A percentile compares a stretch with the other conserved stretches of the same genome.
Evolutionary conservation across 169 alveolate genomes (phyloP).

Genomic region (Babesia bigemina): DNA sequence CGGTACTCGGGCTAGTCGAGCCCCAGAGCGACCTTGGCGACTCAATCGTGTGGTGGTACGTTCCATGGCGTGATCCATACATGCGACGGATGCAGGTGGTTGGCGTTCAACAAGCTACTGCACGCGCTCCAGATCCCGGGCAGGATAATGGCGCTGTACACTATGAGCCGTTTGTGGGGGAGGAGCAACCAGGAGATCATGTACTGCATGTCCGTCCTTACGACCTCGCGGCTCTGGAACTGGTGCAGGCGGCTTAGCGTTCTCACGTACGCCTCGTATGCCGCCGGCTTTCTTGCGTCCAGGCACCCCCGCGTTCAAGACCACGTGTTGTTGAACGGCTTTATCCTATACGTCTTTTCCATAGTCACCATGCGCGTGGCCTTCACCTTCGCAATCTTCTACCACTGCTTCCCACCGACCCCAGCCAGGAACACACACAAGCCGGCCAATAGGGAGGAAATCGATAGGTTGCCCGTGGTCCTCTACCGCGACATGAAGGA

Average conservation of each 20-base stretch:
- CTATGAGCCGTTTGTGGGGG: constrained; percentile 1
- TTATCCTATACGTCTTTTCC: constrained; percentile 37
- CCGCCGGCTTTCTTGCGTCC: constrained; percentile 49
- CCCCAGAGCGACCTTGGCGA: constrained; percentile 5
- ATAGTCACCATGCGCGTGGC: constrained; percentile 30
- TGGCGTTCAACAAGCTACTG: constrained; percentile 39
- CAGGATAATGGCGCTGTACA: constrained; percentile 15
- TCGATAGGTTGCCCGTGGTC: constrained; percentile 42
- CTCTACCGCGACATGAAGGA: constrained; percentile 44
- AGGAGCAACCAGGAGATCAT: constrained; percentile 50
- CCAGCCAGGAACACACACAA: constrained; percentile 17
- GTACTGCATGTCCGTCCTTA: constrained; percentile 65
- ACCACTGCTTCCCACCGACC: constrained; percentile 47
- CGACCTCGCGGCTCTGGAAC: constrained; percentile 73
- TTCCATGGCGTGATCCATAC: background rate
- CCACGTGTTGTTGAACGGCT: constrained; percentile 24
- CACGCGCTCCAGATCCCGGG: constrained; percentile 35
- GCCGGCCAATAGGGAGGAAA: constrained; percentile 44
- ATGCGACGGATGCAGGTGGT: constrained; percentile 43
- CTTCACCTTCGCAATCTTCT: constrained; percentile 39
- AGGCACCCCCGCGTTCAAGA: constrained; percentile 22
- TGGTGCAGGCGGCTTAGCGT: constrained; percentile 68
- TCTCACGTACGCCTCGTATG: constrained; percentile 74
- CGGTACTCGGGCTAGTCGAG: background rate
- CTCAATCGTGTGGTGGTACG: constrained; percentile 8